Evolutionary conservation across 331 rosid species (phyloP).

Genomic region (Quercus lobata): DNA sequence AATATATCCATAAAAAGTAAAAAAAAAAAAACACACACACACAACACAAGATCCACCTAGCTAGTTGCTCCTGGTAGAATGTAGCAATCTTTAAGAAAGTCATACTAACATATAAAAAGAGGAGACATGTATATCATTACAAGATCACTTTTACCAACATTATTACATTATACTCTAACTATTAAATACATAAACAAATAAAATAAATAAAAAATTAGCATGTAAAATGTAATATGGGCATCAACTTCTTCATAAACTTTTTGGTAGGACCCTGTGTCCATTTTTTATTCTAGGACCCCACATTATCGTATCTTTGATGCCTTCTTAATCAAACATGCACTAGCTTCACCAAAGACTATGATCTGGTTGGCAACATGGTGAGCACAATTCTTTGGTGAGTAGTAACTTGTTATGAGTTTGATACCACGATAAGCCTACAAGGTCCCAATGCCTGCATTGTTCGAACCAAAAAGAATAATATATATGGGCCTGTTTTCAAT

Average conservation of each 20-base stretch:
- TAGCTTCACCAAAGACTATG: constrained; percentile 25
- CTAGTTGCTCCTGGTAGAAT: constrained; percentile 9
- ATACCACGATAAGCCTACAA: constrained; percentile 56
- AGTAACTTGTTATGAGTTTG: constrained; percentile 39
- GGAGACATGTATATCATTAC: constrained; percentile 41
- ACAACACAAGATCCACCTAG: constrained; percentile 8
- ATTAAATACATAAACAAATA: not conserved
- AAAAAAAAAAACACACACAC: too few species aligned
- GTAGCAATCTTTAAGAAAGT: constrained; percentile 29
- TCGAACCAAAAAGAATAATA: constrained; percentile 18
- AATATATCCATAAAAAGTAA: not conserved
- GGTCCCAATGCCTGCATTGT: constrained; percentile 34
- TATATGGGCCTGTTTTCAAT: not conserved
- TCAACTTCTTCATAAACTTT: constrained; percentile 1
- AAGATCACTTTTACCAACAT: constrained; percentile 45
- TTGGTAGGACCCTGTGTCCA: constrained; percentile 31
- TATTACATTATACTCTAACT: constrained; percentile 32
- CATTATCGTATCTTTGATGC: constrained; percentile 37
- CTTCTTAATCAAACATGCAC: constrained; percentile 29
- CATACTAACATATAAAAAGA: constrained; percentile 27
- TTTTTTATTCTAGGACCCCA: constrained; percentile 28
- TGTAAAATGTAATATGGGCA: constrained; percentile 8
- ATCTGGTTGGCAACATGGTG: constrained; percentile 60
- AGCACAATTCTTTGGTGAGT: constrained; percentile 32
- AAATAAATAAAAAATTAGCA: not conserved